Conservation (phyloP, 768 basidiomycete species). For the Trametes meyenii region DNA sequence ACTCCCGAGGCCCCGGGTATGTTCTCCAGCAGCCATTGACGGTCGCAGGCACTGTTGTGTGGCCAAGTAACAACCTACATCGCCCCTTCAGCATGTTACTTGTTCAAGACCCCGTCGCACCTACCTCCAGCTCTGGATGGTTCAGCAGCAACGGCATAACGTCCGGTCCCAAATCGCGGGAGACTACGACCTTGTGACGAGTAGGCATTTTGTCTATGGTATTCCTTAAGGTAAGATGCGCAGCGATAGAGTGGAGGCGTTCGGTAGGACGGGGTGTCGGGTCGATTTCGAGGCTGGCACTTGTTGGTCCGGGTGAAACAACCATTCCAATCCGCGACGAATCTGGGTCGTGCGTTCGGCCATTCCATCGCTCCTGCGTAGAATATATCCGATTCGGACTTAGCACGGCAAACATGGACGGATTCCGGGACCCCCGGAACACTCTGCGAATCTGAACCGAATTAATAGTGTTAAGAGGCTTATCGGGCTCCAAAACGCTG, state of each 20-base stretch:
- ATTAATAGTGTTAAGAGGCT: too few relatives aligned
- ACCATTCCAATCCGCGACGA: too few relatives aligned
- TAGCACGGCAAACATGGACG: too few relatives aligned
- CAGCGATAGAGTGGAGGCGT: constrained; percentile 5
- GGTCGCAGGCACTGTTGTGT: constrained; percentile 54
- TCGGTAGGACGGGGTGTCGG: neutral
- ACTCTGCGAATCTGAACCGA: too few relatives aligned
- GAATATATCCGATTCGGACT: too few relatives aligned
- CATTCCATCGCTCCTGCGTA: too few relatives aligned
- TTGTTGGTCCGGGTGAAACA: too few relatives aligned
- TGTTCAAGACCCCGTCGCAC: constrained; percentile 1
- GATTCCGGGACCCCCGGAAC: too few relatives aligned
- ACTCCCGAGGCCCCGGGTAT: constrained; percentile 63
- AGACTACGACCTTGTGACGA: constrained; percentile 54
- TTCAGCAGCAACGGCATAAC: constrained; percentile 58
- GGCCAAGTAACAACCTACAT: constrained; percentile 51
- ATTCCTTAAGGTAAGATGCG: constrained; percentile 3
- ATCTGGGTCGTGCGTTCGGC: too few relatives aligned
- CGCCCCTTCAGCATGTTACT: neutral
- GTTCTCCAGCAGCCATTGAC: constrained; percentile 76
- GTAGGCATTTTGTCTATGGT: constrained; percentile 15
- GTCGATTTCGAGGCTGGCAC: neutral
- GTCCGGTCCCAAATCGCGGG: constrained; percentile 62
- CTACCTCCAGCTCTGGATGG: constrained; percentile 58
- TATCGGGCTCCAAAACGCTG: too few relatives aligned